phyloP scores from a whole-genome alignment of 768 basidiomycete genomes.

The Panus rudis region DNA sequence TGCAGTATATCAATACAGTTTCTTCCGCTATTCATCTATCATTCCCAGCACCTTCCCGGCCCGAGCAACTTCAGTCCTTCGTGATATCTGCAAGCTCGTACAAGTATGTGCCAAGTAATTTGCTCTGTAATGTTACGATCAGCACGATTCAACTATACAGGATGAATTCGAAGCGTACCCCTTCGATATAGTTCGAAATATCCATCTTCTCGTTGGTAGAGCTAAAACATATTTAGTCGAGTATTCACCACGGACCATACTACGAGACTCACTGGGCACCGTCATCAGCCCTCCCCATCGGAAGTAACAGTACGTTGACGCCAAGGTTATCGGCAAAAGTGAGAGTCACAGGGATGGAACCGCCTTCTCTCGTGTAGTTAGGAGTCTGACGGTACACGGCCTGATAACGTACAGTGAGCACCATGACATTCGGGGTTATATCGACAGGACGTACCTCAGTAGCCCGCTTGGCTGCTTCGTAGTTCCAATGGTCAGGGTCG shows the following conservation, averaged over 20 bases:
- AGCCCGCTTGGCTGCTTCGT: constrained; percentile 78
- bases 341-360: constrained; percentile 89
- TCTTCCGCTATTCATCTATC: too few species aligned
- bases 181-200: constrained; percentile 79
- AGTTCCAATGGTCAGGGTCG: constrained; percentile 87
- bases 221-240: constrained; percentile 29
- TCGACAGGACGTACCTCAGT: too few species aligned
- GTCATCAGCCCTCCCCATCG: constrained; percentile 92
- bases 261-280: constrained; percentile 71
- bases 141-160: constrained; percentile 2
- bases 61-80: neutral
- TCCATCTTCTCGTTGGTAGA: constrained; percentile 96
- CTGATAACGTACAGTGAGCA: constrained; percentile 13
- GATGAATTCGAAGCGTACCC: constrained; percentile 39
- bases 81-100: constrained; percentile 48
- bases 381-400: constrained; percentile 66
- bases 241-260: neutral
- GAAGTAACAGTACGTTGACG: constrained; percentile 83
- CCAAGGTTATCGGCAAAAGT: constrained; percentile 86
- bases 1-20: too few species aligned
- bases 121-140: constrained; percentile 37
- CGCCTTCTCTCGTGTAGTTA: constrained; percentile 86
- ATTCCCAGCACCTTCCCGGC: too few species aligned
- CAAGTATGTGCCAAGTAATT: constrained; percentile 74
- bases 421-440: too few species aligned